Evolutionary conservation across 345 rosid species (phyloP).

Genomic region (Litchi chinensis): DNA sequence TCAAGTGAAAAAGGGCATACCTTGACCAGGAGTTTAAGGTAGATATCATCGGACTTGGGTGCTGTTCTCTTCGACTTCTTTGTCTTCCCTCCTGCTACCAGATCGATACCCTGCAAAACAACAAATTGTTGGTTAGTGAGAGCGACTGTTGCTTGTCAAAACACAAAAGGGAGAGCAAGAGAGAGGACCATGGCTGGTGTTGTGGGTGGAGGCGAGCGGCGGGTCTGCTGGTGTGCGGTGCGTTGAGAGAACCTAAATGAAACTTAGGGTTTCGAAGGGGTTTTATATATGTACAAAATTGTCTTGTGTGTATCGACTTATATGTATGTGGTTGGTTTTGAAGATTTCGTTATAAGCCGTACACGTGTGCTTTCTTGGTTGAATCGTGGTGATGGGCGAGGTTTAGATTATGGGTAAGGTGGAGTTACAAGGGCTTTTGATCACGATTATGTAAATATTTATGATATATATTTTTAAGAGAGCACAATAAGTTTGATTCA

Average conservation of each 20-base stretch:
- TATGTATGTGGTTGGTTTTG: background rate
- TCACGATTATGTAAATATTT: too few species aligned
- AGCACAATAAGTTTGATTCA: too few species aligned
- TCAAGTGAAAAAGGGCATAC: slow-evolving; percentile 27
- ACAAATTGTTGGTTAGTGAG: background rate
- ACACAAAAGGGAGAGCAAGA: background rate
- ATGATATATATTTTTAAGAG: too few species aligned
- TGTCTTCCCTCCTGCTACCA: slow-evolving; percentile 95
- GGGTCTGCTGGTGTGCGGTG: background rate
- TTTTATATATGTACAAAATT: slow-evolving; percentile 17
- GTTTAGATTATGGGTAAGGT: too few species aligned
- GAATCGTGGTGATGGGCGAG: too few species aligned
- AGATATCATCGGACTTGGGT: slow-evolving; percentile 90
- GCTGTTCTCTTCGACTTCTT: slow-evolving; percentile 88
- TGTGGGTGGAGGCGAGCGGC: slow-evolving; percentile 11
- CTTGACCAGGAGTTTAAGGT: slow-evolving; percentile 95
- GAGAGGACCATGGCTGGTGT: slow-evolving; percentile 44
- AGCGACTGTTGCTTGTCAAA: background rate
- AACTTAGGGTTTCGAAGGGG: slow-evolving; percentile 47
- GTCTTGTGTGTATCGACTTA: background rate
- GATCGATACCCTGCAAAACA: slow-evolving; percentile 77
- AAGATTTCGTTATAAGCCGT: background rate
- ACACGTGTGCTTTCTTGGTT: background rate
- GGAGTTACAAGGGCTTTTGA: too few species aligned
- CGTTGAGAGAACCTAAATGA: slow-evolving; percentile 1